These are phyloP conservation scores for Pythium coloratum DNA, from an alignment of 352 stramenopile species.

Conservation along the genomic window DNA sequence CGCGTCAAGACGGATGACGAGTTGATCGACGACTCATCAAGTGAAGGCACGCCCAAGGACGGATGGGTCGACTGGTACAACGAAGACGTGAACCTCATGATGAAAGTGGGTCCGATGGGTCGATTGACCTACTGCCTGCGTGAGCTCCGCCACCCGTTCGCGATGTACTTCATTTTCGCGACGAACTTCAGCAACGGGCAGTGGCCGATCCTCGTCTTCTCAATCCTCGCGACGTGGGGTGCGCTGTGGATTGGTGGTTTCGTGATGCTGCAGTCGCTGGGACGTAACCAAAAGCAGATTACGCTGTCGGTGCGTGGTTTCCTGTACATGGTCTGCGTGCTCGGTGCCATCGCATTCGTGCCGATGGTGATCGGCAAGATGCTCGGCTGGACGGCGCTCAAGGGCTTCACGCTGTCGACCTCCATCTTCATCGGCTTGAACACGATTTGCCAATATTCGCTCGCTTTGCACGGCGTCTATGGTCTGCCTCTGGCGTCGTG, in stretches of 20 bases:
- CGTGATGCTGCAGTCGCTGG: conserved; percentile 45
- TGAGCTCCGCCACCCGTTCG: conserved; percentile 74
- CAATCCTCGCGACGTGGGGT: conserved; percentile 12
- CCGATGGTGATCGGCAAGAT: conserved; percentile 60
- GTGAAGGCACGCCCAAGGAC: conserved; percentile 53
- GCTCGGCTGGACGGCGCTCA: conserved; percentile 56
- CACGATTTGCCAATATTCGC: conserved; percentile 65
- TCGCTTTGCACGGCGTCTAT: conserved; percentile 67
- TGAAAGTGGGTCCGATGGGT: conserved; percentile 61
- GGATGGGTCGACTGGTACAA: conserved; percentile 78
- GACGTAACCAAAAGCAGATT: conserved; percentile 58
- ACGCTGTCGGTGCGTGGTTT: conserved; percentile 60
- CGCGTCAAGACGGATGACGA: conserved; percentile 47
- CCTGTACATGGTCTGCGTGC: conserved; percentile 70
- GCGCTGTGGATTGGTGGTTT: conserved; percentile 47
- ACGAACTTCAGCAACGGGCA: conserved; percentile 67
- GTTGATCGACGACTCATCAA: conserved; percentile 35
- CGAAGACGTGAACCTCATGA: conserved; percentile 70
- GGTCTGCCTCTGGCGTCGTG: conserved; percentile 67
- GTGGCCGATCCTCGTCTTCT: conserved; percentile 44
- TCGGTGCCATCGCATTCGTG: conserved; percentile 54
- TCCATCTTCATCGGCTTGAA: conserved; percentile 73
- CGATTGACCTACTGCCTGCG: conserved; percentile 77
- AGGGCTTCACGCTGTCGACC: conserved; percentile 68
- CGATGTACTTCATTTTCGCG: conserved; percentile 84